phyloP scores from a whole-genome alignment of 352 stramenopile species.

The Globisporangium orthogonon region DNA sequence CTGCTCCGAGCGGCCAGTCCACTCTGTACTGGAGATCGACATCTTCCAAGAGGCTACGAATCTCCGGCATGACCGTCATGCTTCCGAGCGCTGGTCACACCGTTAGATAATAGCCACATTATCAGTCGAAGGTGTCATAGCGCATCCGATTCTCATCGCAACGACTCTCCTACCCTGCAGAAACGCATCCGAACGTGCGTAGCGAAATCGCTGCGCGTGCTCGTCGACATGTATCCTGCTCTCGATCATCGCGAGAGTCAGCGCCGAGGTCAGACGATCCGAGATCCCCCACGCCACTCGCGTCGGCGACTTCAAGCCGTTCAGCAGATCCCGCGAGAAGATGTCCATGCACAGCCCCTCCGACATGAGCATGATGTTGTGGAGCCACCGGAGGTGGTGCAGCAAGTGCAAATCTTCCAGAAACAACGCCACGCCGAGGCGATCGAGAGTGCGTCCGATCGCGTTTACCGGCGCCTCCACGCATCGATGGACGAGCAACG shows the following conservation, averaged over 20 bases:
- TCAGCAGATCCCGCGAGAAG: constrained; percentile 53
- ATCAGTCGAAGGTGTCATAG: not conserved
- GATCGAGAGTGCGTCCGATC: constrained; percentile 36
- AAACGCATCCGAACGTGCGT: constrained; percentile 28
- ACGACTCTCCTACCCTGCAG: constrained; percentile 25
- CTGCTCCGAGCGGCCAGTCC: constrained; percentile 39
- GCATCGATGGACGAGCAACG: constrained; percentile 29
- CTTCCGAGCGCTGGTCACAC: constrained; percentile 25
- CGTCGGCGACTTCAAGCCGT: constrained; percentile 29
- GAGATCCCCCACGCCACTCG: constrained; percentile 40
- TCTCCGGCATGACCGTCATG: constrained; percentile 22
- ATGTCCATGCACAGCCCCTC: constrained; percentile 71
- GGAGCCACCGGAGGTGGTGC: constrained; percentile 50
- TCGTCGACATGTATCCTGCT: constrained; percentile 17
- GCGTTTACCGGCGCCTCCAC: constrained; percentile 33
- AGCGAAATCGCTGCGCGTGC: constrained; percentile 38
- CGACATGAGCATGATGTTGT: constrained; percentile 63
- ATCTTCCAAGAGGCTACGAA: constrained; percentile 27
- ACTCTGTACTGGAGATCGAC: constrained; percentile 43
- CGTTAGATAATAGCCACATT: not conserved
- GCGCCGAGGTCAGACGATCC: constrained; percentile 36
- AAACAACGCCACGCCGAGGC: constrained; percentile 37
- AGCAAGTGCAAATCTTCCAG: constrained; percentile 31
- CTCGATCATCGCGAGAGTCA: constrained; percentile 58
- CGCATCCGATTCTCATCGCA: not conserved